A percentile compares a stretch with the other conserved stretches of the same genome.
These are phyloP conservation scores for Ulmus americana DNA, from an alignment of 331 rosid species.

Conservation along the genomic window DNA sequence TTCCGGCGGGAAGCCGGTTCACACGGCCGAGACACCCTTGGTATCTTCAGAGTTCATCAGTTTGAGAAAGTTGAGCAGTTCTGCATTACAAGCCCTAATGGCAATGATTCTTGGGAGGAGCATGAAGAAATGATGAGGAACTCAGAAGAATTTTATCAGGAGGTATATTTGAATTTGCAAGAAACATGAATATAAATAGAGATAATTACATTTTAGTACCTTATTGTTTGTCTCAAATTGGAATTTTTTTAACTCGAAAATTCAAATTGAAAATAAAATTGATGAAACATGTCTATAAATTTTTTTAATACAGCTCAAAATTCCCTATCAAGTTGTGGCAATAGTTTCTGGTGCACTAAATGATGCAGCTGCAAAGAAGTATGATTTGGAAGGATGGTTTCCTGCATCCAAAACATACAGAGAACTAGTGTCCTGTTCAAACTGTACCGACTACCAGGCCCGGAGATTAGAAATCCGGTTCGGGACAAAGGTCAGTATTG, in stretches of 20 bases:
- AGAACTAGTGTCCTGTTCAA: conserved; percentile 79
- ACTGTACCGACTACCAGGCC: conserved; percentile 86
- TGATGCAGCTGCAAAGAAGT: conserved; percentile 93
- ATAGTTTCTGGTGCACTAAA: conserved; percentile 92
- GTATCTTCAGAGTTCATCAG: conserved; percentile 88
- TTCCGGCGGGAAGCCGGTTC: conserved; percentile 92
- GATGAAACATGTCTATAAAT: neutral
- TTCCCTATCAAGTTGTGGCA: conserved; percentile 76
- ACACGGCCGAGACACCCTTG: conserved; percentile 87
- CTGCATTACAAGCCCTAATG: conserved; percentile 65
- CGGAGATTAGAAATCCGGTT: conserved; percentile 71
- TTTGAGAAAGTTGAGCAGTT: conserved; percentile 92
- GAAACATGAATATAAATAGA: too few species aligned
- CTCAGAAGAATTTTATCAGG: conserved; percentile 66
- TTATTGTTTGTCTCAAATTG: too few species aligned
- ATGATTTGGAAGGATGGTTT: conserved; percentile 89
- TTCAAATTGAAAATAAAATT: too few species aligned
- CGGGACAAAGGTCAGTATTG: conserved; percentile 21
- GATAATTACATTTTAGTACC: too few species aligned
- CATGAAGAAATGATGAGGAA: conserved; percentile 83
- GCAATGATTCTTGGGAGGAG: conserved; percentile 76
- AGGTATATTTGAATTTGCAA: conserved; percentile 27
- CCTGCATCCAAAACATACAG: conserved; percentile 74
- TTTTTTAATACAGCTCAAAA: conserved; percentile 45
- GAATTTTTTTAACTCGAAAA: too few species aligned